Evolutionary conservation across 768 basidiomycete species (phyloP).

Genomic region (Clitopilus passeckerianus): DNA sequence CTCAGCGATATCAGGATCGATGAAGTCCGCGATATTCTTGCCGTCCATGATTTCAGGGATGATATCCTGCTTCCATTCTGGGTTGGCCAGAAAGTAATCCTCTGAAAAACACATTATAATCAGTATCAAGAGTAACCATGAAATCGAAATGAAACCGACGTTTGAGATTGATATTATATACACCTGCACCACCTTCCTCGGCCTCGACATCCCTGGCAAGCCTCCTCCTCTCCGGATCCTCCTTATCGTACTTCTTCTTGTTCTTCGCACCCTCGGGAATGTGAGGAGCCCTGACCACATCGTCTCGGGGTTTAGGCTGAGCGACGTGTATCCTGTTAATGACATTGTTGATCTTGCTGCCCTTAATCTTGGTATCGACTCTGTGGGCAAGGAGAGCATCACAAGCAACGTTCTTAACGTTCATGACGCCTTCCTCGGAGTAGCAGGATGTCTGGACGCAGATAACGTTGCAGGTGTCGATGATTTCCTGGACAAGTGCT

Average conservation of each 20-base stretch:
- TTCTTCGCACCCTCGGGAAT: slow-evolving; percentile 83
- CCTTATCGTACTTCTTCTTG: slow-evolving; percentile 80
- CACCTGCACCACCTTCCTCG: slow-evolving; percentile 86
- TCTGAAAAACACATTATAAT: slow-evolving; percentile 41
- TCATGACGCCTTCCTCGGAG: slow-evolving; percentile 97
- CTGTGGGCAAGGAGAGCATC: slow-evolving; percentile 93
- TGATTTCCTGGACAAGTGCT: slow-evolving; percentile 83
- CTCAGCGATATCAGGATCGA: slow-evolving; percentile 95
- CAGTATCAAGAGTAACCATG: background rate
- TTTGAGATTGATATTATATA: slow-evolving; percentile 87
- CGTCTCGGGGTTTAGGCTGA: slow-evolving; percentile 84
- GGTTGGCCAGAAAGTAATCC: slow-evolving; percentile 83
- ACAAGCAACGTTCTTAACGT: slow-evolving; percentile 92
- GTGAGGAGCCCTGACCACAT: slow-evolving; percentile 80
- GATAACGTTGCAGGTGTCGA: slow-evolving; percentile 64
- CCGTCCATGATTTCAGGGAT: slow-evolving; percentile 99
- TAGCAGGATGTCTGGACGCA: slow-evolving; percentile 88
- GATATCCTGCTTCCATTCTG: slow-evolving; percentile 92
- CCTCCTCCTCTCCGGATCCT: slow-evolving; percentile 70
- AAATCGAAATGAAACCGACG: slow-evolving; percentile 44
- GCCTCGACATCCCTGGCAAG: slow-evolving; percentile 80
- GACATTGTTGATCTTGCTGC: slow-evolving; percentile 86
- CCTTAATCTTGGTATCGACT: slow-evolving; percentile 91
- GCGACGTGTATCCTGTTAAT: slow-evolving; percentile 97
- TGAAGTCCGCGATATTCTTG: slow-evolving; percentile 98